Conservation (phyloP, 768 basidiomycete genomes). For the Lactarius pseudohatsudake region DNA sequence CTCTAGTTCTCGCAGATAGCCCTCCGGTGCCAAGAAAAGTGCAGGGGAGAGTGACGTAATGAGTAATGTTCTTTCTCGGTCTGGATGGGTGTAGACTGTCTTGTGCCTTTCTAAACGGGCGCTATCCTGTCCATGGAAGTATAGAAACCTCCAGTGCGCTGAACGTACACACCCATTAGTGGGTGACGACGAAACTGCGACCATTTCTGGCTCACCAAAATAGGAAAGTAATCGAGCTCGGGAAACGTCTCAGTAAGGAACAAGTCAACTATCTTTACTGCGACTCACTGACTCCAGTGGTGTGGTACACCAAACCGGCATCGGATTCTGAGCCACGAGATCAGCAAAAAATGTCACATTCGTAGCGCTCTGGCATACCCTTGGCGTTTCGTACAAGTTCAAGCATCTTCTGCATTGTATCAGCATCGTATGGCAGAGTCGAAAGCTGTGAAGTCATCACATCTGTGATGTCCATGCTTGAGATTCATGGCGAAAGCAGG, state of each 20-base stretch:
- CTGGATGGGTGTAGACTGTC: not conserved
- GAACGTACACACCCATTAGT: too few relatives aligned
- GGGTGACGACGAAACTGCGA: not conserved
- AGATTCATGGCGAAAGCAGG: not conserved
- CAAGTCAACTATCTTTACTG: not conserved
- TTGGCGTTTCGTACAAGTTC: not conserved
- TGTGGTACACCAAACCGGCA: not conserved
- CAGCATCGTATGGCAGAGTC: not conserved
- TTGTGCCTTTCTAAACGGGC: not conserved
- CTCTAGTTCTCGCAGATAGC: not conserved
- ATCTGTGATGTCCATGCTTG: not conserved
- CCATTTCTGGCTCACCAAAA: not conserved
- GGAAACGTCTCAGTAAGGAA: not conserved
- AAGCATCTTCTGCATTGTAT: not conserved
- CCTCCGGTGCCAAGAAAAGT: constrained; percentile 1
- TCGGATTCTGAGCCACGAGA: not conserved
- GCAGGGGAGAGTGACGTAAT: not conserved
- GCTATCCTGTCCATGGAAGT: not conserved
- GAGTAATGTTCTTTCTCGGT: not conserved
- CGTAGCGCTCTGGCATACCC: not conserved
- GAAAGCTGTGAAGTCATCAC: not conserved
- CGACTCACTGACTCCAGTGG: not conserved
- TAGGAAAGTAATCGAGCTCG: not conserved
- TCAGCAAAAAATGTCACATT: not conserved
- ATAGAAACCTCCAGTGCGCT: not conserved